Base-by-base conservation (phyloP, 129 eudicot species). In the Pittosporum tobira region DNA sequence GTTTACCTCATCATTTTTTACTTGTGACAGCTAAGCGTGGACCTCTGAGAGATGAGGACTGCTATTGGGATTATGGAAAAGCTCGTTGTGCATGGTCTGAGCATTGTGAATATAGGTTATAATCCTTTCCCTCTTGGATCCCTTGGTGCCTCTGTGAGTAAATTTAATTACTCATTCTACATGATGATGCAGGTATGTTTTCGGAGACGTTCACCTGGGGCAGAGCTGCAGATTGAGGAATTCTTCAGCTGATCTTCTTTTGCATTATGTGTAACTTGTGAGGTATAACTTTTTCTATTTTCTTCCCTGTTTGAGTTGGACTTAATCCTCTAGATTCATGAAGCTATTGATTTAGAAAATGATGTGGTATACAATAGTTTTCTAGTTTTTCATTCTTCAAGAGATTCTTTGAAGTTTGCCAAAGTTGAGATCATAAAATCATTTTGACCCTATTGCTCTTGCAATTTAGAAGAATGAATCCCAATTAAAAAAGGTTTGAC, bases 1-100 rank as follows among this genome's bases (percentile, higher is more conserved):
- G 5, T 47, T 59, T 36, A 62, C 4, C 45, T 48, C 62, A 12
- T 14, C 3, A 48, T 47, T 58, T 47, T 58, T 69, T 71, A 43
- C 53, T 37, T 30, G 44, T 26, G 44, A 75, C 81, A 88, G 97
- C 73, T 48, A 81, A 76, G 72, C 95, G 97, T 59, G 97, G 95
- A 54, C 97, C 97, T 74, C 65, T 88, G 72, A 88, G 97, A 69
- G 85, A 88, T 53, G 97, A 81, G 47, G 95, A 88, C 67, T 88
- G 97, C 62, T 88, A 79, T 51, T 88, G 97, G 95, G 97, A 88
- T 63, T 88, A 88, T 65, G 97, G 84, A 37, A 88, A 84, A 76
- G 95, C 97, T 69, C 84, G 97, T 54, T 88, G 97, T 62, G 95
- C 97, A 47, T 88, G 91, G 95, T 51, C 95, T 14, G 95, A 88